Percentiles rank a stretch among this genome's conserved stretches.
These are phyloP conservation scores for Melampsora larici-populina DNA, from an alignment of 1,284 basidiomycete genomes.

Conservation along the genomic window DNA sequence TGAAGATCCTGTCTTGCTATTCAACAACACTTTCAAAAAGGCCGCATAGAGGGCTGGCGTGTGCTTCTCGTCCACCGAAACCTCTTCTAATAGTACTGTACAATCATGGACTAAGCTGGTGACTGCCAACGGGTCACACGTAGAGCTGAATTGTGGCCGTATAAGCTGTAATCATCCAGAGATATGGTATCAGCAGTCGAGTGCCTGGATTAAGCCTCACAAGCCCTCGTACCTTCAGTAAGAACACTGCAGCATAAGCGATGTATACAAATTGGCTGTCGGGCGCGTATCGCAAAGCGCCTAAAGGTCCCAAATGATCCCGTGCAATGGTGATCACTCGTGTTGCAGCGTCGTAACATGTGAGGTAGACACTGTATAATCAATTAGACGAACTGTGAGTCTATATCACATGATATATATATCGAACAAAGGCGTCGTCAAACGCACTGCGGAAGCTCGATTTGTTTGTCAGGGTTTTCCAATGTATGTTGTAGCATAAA, in stretches of 20 bases:
- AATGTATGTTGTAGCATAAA: slow-evolving; percentile 92
- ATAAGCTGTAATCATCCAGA: neutral
- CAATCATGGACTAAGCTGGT: slow-evolving; percentile 1
- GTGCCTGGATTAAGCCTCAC: neutral
- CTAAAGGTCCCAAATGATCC: slow-evolving; percentile 65
- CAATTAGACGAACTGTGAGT: neutral
- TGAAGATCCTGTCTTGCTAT: slow-evolving; percentile 7
- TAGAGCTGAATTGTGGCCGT: neutral
- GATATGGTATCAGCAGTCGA: neutral
- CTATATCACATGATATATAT: neutral
- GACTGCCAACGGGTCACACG: neutral
- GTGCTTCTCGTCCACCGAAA: slow-evolving; percentile 70
- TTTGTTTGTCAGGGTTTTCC: slow-evolving; percentile 57
- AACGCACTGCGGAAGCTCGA: slow-evolving; percentile 46
- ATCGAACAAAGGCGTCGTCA: neutral
- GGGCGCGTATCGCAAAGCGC: slow-evolving; percentile 75
- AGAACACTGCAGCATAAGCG: slow-evolving; percentile 66
- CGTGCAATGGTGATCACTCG: slow-evolving; percentile 65
- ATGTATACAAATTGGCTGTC: slow-evolving; percentile 82
- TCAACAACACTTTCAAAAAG: slow-evolving; percentile 69
- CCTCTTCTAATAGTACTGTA: slow-evolving; percentile 62
- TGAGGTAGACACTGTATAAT: neutral
- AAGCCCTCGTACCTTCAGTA: neutral
- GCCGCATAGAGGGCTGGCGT: slow-evolving; percentile 80
- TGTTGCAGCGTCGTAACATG: slow-evolving; percentile 67